Conservation (phyloP, 306 rosid species). For the Adenanthera pavonina region DNA sequence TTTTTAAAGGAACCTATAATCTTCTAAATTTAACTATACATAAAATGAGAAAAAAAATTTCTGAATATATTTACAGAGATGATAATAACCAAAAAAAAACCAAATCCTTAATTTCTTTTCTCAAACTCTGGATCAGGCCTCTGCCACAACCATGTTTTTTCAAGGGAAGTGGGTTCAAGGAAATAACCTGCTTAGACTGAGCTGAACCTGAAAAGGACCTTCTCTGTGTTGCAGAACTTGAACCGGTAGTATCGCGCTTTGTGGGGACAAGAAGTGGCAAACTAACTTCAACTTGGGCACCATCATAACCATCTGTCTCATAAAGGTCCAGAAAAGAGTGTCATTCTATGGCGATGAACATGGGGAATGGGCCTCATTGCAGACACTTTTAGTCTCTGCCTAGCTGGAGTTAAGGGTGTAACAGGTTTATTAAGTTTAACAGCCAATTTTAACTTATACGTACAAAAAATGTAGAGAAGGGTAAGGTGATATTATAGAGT, state of each 20-base stretch:
- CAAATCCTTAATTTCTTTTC: too few relatives aligned
- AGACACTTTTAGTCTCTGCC: conserved; percentile 88
- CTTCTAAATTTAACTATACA: too few relatives aligned
- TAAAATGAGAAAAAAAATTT: too few relatives aligned
- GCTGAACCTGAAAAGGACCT: conserved; percentile 84
- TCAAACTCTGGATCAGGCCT: conserved; percentile 65
- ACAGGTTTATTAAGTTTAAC: conserved; percentile 77
- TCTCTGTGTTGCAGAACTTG: conserved; percentile 80
- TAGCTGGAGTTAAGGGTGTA: conserved; percentile 63
- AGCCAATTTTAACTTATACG: too few relatives aligned
- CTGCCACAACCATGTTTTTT: conserved; percentile 97
- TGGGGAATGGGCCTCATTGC: conserved; percentile 99
- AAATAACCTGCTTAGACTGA: conserved; percentile 89
- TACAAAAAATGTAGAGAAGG: too few relatives aligned
- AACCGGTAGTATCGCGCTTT: conserved; percentile 75
- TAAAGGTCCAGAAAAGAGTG: conserved; percentile 80
- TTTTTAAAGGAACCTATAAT: too few relatives aligned
- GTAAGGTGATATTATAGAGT: too few relatives aligned
- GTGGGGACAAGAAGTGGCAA: conserved; percentile 62
- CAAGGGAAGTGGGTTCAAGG: conserved; percentile 92
- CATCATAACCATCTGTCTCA: conserved; percentile 70
- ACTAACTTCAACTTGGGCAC: conserved; percentile 68
- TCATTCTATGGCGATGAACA: conserved; percentile 77
- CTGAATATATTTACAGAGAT: too few relatives aligned
- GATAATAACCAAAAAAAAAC: too few relatives aligned